Evolutionary conservation across 495 filamentous ascomycete species (phyloP).

Genomic region (Xylaria palmicola): DNA sequence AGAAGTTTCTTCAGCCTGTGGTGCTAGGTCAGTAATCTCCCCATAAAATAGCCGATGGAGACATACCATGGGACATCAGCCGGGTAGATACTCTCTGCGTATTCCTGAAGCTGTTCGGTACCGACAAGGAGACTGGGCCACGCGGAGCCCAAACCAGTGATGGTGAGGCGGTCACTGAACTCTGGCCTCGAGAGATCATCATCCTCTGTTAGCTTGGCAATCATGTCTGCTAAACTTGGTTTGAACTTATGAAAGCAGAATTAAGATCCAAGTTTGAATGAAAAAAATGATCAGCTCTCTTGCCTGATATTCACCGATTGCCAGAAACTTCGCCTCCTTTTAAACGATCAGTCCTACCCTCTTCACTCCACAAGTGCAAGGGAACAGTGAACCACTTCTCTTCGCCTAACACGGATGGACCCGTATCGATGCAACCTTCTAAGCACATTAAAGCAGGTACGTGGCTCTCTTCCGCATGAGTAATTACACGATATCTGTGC

Average conservation of each 20-base stretch:
- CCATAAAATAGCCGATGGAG: background rate
- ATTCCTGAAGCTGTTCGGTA: background rate
- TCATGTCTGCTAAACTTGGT: no score
- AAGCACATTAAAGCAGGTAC: background rate
- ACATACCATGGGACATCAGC: constrained; percentile 10
- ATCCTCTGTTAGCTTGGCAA: no score
- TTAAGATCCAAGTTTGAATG: no score
- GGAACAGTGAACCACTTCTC: background rate
- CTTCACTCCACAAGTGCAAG: background rate
- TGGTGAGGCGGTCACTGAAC: constrained; percentile 2
- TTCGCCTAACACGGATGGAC: background rate
- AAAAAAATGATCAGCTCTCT: no score
- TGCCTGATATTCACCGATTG: no score
- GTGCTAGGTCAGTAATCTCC: background rate
- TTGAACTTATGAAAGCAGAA: no score
- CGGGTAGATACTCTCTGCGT: constrained; percentile 10
- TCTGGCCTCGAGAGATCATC: background rate
- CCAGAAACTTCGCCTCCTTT: background rate
- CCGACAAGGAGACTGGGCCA: constrained; percentile 7
- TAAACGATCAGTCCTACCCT: background rate
- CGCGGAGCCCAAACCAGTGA: constrained; percentile 6
- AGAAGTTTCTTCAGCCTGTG: constrained; percentile 10
- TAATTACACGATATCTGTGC: background rate
- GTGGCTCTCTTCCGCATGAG: background rate
- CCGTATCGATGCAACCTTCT: background rate